Conservation (phyloP, 192 early-diverging fungal species). For the Backusella luteola region DNA sequence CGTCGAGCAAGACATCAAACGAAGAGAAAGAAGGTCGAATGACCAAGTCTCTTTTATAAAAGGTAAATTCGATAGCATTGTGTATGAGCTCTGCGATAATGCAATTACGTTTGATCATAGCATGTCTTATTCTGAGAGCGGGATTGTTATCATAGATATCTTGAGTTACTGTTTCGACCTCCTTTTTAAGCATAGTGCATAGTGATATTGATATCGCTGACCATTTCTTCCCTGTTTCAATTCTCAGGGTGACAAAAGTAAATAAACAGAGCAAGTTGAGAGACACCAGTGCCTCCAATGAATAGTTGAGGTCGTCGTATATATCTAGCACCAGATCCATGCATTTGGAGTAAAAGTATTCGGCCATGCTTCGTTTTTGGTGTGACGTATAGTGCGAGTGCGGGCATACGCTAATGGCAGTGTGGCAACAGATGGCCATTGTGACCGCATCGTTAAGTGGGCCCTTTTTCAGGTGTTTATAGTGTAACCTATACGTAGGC, state of each 20-base stretch:
- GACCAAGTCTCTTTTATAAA: neutral
- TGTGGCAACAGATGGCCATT: constrained; percentile 1
- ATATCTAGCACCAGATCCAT: neutral
- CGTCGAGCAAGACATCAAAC: neutral
- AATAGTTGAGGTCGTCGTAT: constrained; percentile 3
- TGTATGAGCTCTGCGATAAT: neutral
- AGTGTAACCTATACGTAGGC: constrained; percentile 7
- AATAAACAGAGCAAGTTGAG: neutral
- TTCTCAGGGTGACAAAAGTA: neutral
- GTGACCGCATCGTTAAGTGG: constrained; percentile 14
- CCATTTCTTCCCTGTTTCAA: neutral
- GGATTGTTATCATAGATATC: neutral
- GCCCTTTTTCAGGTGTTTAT: neutral
- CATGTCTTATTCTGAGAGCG: neutral
- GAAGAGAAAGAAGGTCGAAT: neutral
- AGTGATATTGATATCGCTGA: neutral
- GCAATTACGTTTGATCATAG: neutral
- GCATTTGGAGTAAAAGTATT: neutral
- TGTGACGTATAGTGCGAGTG: neutral
- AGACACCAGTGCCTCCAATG: neutral
- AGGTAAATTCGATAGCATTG: neutral
- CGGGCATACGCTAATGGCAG: neutral
- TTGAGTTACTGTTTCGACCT: neutral
- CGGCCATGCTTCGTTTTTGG: constrained; percentile 7
- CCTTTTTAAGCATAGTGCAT: neutral